Base-by-base conservation (phyloP, 129 eudicot genomes). In the carrot (Daucus carota) region DNA sequence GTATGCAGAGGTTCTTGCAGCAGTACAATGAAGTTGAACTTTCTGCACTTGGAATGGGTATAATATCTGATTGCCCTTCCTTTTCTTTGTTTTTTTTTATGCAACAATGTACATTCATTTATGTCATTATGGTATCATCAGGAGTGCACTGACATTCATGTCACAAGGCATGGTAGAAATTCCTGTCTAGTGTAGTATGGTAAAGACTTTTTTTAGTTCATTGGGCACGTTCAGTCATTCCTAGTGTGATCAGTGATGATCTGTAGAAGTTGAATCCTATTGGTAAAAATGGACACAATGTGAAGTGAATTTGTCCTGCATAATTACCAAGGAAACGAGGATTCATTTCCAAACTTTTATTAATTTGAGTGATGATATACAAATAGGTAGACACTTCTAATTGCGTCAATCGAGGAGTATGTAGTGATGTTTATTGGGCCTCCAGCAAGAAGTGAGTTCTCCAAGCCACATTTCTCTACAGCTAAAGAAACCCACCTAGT, bases 11-110 rank as follows among this genome's bases (percentile, higher is more conserved):
- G 45, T 67, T 67, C 43, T 3, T 67, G 72, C 72, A 67, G 40
- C 72, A 67, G 43, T 67, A 67, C 72, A 67, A 32, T 67, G 72
- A 67, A 67, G 72, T 67, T 34, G 72, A 67, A 32, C 72, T 67
- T 34, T 67, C 72, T 67, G 72, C 72, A 67, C 72, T 67, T 18
- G 72, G 72, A 67, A 67, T 67, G 72, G 72, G 72, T 67, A 67
- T 33, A 33, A 18, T 34, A 31, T 32, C 72, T 16, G 2, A 67
- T 63, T 31, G 17, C 38, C 72, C 72, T 67, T 67, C 44, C 45
- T 70, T 3, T 70, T n/a, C n/a, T n/a, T n/a, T n/a, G n/a, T n/a
- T n/a, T 67, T 32, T 12, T 36, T 36, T 67, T 32, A 3, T 33
- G 26, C 46, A 16, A 9, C 20, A 32, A 20, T 40, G 31, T 70